Evolutionary conservation across 768 basidiomycete species (phyloP).

Genomic region (Kwoniella europaea): DNA sequence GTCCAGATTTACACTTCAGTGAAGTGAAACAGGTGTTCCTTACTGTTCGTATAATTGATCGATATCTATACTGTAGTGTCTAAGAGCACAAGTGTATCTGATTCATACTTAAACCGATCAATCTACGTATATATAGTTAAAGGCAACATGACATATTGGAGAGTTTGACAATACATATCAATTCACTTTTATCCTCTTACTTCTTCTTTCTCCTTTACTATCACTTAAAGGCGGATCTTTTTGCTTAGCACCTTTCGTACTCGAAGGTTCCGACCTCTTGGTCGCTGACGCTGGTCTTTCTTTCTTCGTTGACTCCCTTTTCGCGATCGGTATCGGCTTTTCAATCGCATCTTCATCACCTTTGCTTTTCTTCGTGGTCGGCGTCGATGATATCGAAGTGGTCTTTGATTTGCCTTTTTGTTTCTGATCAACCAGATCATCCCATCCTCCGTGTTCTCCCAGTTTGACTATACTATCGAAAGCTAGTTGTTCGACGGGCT

Average conservation of each 20-base stretch:
- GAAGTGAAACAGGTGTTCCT: too few species aligned
- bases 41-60: too few species aligned
- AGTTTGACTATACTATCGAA: conserved; percentile 69
- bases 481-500: conserved; percentile 71
- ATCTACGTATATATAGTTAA: too few species aligned
- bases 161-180: background rate
- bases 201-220: conserved; percentile 18
- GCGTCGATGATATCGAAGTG: background rate
- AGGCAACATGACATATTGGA: too few species aligned
- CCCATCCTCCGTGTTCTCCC: conserved; percentile 80
- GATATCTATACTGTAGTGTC: too few species aligned
- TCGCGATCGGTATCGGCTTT: background rate
- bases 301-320: background rate
- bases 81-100: too few species aligned
- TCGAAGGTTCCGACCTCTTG: background rate
- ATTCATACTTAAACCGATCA: too few species aligned
- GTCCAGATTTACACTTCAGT: too few species aligned
- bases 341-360: conserved; percentile 4
- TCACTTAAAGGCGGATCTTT: background rate
- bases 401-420: conserved; percentile 1
- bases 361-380: background rate
- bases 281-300: too few species aligned
- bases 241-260: background rate
- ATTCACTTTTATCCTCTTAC: conserved; percentile 32
- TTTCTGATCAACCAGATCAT: conserved; percentile 47